Evolutionary conservation across 1,139 yeast genomes (phyloP).

Genomic region (Protomyces inundatus): DNA sequence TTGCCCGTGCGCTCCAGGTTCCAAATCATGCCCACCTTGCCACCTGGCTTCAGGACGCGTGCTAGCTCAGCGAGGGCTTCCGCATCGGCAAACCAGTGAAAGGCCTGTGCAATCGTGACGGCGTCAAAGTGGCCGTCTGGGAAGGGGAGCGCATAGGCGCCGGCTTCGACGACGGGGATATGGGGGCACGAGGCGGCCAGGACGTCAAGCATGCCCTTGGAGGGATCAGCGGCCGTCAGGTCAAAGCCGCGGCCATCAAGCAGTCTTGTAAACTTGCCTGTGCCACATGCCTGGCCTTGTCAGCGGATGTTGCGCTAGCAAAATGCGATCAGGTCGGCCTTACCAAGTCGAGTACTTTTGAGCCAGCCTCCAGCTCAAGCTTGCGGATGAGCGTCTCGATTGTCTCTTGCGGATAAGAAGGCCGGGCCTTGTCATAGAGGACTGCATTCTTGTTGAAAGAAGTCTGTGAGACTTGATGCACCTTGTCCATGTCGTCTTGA

Average conservation of each 20-base stretch:
- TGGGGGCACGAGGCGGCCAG: conserved; percentile 50
- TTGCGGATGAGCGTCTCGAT: conserved; percentile 47
- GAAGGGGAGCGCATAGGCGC: conserved; percentile 50
- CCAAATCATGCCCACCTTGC: conserved; percentile 56
- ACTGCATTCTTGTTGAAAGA: conserved; percentile 54
- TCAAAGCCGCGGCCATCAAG: conserved; percentile 47
- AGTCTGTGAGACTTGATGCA: conserved; percentile 42
- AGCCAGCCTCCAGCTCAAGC: conserved; percentile 39
- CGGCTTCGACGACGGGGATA: conserved; percentile 41
- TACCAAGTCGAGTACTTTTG: conserved; percentile 51
- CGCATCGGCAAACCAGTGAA: conserved; percentile 61
- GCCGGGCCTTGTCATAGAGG: conserved; percentile 54
- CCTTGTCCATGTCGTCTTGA: conserved; percentile 27
- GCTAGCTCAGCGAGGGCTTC: conserved; percentile 49
- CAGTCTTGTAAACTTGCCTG: conserved; percentile 58
- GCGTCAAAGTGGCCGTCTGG: conserved; percentile 48
- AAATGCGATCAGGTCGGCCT: conserved; percentile 29
- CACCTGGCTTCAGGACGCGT: conserved; percentile 52
- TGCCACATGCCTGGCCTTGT: conserved; percentile 41
- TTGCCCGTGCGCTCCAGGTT: conserved; percentile 39
- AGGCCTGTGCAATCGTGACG: conserved; percentile 59
- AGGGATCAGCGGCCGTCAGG: conserved; percentile 53
- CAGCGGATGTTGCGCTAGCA: neutral
- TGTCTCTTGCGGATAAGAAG: conserved; percentile 48
- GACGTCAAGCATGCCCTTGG: conserved; percentile 53